These are phyloP conservation scores for Pichia kudriavzevii DNA, from an alignment of 1,139 yeast species.

Conservation along the genomic window DNA sequence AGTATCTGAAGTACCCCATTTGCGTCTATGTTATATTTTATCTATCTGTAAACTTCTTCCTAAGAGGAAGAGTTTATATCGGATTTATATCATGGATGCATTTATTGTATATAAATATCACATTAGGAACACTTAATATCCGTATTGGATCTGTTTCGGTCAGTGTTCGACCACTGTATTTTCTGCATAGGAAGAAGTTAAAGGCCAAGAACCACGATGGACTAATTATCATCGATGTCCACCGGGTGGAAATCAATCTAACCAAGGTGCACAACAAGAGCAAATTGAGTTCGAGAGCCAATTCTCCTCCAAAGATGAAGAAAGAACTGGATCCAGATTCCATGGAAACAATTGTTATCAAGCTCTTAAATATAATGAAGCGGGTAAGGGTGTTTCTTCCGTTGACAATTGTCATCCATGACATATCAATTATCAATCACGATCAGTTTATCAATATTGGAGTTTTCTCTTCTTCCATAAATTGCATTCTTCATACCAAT, in stretches of 20 bases:
- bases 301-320: too few relatives aligned
- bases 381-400: constrained; percentile 13
- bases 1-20: background rate
- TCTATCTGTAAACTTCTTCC: background rate
- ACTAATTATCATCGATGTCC: constrained; percentile 13
- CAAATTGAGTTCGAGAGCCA: too few relatives aligned
- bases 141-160: constrained; percentile 13
- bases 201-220: constrained; percentile 17
- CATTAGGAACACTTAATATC: constrained; percentile 2
- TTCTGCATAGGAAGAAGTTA: constrained; percentile 12
- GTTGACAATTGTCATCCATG: constrained; percentile 14
- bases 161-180: constrained; percentile 13
- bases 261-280: too few relatives aligned
- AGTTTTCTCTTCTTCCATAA: constrained; percentile 14
- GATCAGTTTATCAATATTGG: constrained; percentile 10
- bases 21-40: background rate
- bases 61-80: constrained; percentile 12
- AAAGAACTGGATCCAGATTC: too few relatives aligned
- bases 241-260: constrained; percentile 9
- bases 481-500: constrained; percentile 5
- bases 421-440: constrained; percentile 5
- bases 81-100: constrained; percentile 19
- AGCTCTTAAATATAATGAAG: constrained; percentile 4
- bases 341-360: too few relatives aligned
- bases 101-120: constrained; percentile 11